Base-by-base conservation (phyloP, 768 basidiomycete genomes). In the Leucocoprinus leucothites region DNA sequence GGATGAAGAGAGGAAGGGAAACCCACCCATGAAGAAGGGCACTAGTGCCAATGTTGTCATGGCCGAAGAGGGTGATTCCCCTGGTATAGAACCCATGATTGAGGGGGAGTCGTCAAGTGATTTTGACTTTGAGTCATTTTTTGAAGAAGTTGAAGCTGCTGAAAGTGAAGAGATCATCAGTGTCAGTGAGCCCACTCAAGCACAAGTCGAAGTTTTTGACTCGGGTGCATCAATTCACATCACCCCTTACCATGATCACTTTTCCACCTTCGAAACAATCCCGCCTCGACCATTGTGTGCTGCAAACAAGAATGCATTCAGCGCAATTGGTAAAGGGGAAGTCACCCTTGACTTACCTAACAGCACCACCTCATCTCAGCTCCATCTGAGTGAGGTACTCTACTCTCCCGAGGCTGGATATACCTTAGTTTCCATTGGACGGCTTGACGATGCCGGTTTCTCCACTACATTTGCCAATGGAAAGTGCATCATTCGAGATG, bases 381-480 rank as follows among this genome's bases (percentile, higher is more conserved):
- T 73, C 1, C 51, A 53, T 6, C 61, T 76, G 16, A 67, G 60
- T 1, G 61, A 73, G 41, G 71, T 74, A 18, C 60, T 74, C 6
- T 73, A 74, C 53, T 66, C 71, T 9, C 73, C 69, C 0, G 69
- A 72, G 24, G 63, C 75, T 9, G 67, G 69, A 3, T 72, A 71
- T 56, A 75, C 70, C 14, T 63, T 75, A 34, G 48, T 58, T 21
- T 52, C 24, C 3, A 40, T 52, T 22, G 21, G 19, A 16, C 35
- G 24, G 35, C 34, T 52, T 9, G 18, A 42, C 22, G 11, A 24
- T 34, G 51, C 31, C 13, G 51, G 51, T 18, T 52, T 40, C 38
- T 38, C 35, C 8, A 38, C 21, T 9, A 19, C 16, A 36, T 52
- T 52, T 22, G 16, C 22, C 3, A 42, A 52, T 36, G 28, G 34